Percentiles rank a stretch among this genome's conserved stretches.
Conservation (phyloP, 371 early-diverging fungal genomes). For the Apophysomyces variabilis region DNA sequence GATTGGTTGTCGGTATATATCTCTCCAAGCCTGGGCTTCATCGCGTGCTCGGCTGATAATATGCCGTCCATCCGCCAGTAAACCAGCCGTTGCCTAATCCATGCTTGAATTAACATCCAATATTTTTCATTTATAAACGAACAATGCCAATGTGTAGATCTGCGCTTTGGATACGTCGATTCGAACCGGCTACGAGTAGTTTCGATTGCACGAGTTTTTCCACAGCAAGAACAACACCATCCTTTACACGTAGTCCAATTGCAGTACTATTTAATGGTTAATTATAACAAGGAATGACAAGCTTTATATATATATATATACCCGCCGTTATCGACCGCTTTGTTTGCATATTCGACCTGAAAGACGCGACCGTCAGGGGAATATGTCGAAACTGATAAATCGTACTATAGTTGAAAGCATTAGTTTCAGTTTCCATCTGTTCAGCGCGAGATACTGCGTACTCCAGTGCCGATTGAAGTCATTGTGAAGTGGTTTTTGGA, state of each 20-base stretch:
- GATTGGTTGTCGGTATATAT: slow-evolving; percentile 83
- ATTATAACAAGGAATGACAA: background rate
- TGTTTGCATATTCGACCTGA: slow-evolving; percentile 97
- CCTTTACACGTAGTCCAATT: slow-evolving; percentile 92
- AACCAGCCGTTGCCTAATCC: slow-evolving; percentile 86
- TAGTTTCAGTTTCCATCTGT: background rate
- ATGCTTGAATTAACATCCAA: background rate
- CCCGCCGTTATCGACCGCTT: slow-evolving; percentile 99
- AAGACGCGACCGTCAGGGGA: slow-evolving; percentile 99
- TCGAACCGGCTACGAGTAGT: slow-evolving; percentile 89
- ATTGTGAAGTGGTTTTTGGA: slow-evolving; percentile 34
- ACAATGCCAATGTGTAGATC: slow-evolving; percentile 95
- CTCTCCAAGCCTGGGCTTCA: slow-evolving; percentile 90
- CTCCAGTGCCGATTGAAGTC: slow-evolving; percentile 77
- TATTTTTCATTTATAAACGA: slow-evolving; percentile 24
- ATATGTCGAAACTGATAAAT: slow-evolving; percentile 96
- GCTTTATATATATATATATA: slow-evolving; percentile 34
- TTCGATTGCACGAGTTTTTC: slow-evolving; percentile 96
- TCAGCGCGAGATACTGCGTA: slow-evolving; percentile 34
- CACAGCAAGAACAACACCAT: slow-evolving; percentile 95
- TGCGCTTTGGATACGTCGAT: slow-evolving; percentile 90
- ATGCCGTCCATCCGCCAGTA: slow-evolving; percentile 95
- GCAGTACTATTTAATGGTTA: slow-evolving; percentile 70
- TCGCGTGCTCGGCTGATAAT: slow-evolving; percentile 90
- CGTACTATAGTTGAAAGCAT: slow-evolving; percentile 71